Base-by-base conservation (phyloP, 495 filamentous ascomycete genomes). In the Aspergillus egyptiacus region DNA sequence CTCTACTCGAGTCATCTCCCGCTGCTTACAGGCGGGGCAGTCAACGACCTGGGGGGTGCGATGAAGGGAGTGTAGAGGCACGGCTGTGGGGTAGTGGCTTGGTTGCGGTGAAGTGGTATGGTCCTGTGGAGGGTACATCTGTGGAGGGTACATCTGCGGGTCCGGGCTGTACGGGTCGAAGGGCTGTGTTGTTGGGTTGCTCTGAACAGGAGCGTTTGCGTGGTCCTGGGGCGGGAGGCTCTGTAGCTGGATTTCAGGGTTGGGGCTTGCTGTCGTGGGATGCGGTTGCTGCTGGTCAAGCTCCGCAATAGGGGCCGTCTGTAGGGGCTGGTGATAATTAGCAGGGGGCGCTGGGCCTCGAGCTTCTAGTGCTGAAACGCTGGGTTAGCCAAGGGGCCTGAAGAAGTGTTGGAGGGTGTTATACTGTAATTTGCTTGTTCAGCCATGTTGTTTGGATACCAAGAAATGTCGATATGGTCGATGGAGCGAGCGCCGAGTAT, bases 21-120 rank as follows among this genome's bases (percentile, higher is more conserved):
- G 58, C 40, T 66, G 53, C 4, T 68, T 62, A 36, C 76, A 79
- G 6, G 58, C 58, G 0, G 75, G 74, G 55, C 76, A 79, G 50
- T 79, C 76, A 6, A 73, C 73, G 0, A 71, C 72, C 6, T 65
- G 60, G 2, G 76, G 58, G 1, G 58, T 58, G 13, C 51, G 58
- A 46, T 51, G 65, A 17, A 60, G 69, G 18, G 46, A 64, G 58
- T 56, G 67, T 50, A 58, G 58, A 25, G 65, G 61, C 25, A 54
- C 54, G 2, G 63, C 63, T 14, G 52, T 57, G 19, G 48, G 53
- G 58, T 67, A 71, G 24, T 55, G 37, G 28, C 50, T 71, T 8
- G 61, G 55, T 8, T 65, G 58, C 23, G 8, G 23, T 1, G 33
- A 9, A 0, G 35, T 24, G 15, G 25, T 4, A 17, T 48, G 32